phyloP scores from a whole-genome alignment of 495 filamentous ascomycete species.

The Trichoderma parareesei region DNA sequence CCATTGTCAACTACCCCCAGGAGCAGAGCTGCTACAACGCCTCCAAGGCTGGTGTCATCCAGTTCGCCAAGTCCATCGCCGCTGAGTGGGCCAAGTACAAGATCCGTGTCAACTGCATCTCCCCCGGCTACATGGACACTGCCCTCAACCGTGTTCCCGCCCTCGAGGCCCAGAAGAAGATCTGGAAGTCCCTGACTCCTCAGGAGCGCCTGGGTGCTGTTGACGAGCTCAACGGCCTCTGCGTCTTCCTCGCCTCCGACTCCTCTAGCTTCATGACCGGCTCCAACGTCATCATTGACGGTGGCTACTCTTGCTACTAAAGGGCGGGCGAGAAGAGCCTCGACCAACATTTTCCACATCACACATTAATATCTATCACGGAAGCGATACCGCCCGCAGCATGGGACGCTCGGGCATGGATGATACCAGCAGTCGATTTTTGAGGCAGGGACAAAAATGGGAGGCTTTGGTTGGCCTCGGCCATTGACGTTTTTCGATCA shows the following conservation, averaged over 20 bases:
- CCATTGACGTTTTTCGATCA: neutral
- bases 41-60: constrained; percentile 71
- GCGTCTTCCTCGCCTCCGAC: constrained; percentile 69
- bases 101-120: constrained; percentile 73
- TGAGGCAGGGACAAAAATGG: neutral
- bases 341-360: neutral
- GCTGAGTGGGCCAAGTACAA: constrained; percentile 71
- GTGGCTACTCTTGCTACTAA: constrained; percentile 45
- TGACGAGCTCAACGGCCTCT: constrained; percentile 70
- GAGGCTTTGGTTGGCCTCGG: neutral
- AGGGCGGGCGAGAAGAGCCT: neutral
- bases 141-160: constrained; percentile 64
- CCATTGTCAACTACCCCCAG: constrained; percentile 72
- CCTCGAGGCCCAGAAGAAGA: constrained; percentile 66
- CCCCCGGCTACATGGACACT: constrained; percentile 76
- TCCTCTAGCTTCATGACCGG: constrained; percentile 73
- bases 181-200: constrained; percentile 70
- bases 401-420: neutral
- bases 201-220: constrained; percentile 62
- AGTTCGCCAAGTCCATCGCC: constrained; percentile 66
- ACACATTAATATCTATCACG: constrained; percentile 5
- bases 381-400: neutral
- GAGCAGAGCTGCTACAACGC: constrained; percentile 74
- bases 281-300: constrained; percentile 66
- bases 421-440: neutral